These are phyloP conservation scores for Syncephalastrum racemosum DNA, from an alignment of 371 early-diverging fungal genomes.

Conservation along the genomic window DNA sequence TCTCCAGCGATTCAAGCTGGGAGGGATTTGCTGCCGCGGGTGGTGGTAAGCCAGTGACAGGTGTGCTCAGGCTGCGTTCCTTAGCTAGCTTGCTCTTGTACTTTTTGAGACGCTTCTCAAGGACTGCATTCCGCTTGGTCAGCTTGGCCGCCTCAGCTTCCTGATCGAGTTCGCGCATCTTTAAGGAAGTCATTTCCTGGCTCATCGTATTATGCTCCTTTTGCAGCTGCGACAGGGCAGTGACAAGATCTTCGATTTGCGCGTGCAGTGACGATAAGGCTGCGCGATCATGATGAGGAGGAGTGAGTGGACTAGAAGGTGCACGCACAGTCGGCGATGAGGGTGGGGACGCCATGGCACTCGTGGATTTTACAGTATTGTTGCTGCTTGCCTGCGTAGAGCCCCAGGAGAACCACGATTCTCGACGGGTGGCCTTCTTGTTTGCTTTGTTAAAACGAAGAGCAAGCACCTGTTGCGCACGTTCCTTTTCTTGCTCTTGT, in stretches of 20 bases:
- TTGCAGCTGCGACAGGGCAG: constrained; percentile 54
- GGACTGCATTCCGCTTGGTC: constrained; percentile 18
- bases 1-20: constrained; percentile 22
- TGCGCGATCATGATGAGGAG: constrained; percentile 9
- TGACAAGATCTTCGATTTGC: constrained; percentile 63
- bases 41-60: neutral
- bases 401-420: constrained; percentile 23
- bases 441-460: constrained; percentile 29
- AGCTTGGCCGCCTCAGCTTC: constrained; percentile 24
- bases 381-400: constrained; percentile 5
- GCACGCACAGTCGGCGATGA: constrained; percentile 8
- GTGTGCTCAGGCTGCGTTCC: neutral
- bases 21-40: constrained; percentile 7
- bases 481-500: constrained; percentile 56
- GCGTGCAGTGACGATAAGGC: constrained; percentile 32
- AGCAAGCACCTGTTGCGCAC: constrained; percentile 52
- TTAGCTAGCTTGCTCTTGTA: constrained; percentile 18
- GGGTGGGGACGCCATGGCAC: constrained; percentile 1
- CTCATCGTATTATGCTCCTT: constrained; percentile 52
- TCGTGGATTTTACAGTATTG: neutral
- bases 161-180: constrained; percentile 56
- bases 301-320: constrained; percentile 1
- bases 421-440: constrained; percentile 17
- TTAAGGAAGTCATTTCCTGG: constrained; percentile 44
- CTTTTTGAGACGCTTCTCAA: constrained; percentile 26